These are phyloP conservation scores for Lichtheimia hyalospora DNA, from an alignment of 371 early-diverging fungal genomes.

Conservation along the genomic window DNA sequence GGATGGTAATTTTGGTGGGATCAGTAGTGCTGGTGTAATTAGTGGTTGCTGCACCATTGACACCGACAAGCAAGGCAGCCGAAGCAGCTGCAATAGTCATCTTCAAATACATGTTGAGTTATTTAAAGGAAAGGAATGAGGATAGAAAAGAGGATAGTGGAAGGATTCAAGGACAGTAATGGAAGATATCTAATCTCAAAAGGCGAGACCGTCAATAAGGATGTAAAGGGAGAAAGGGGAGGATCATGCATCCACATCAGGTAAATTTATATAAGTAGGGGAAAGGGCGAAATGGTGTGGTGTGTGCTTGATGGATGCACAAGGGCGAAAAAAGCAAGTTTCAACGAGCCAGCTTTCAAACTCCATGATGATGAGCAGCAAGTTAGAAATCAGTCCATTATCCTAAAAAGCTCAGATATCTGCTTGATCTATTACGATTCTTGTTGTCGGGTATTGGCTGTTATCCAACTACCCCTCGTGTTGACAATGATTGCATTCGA, in stretches of 20 bases:
- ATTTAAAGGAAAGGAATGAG: conserved; percentile 1
- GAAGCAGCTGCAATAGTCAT: conserved; percentile 11
- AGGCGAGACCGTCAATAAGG: background rate
- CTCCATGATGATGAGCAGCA: background rate
- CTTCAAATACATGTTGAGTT: conserved; percentile 12
- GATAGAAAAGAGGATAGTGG: conserved; percentile 12
- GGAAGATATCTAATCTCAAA: background rate
- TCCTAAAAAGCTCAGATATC: too few relatives aligned
- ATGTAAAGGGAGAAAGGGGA: conserved; percentile 5
- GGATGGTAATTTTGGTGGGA: conserved; percentile 26
- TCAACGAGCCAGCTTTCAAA: background rate
- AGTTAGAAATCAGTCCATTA: background rate
- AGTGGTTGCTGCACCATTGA: conserved; percentile 18
- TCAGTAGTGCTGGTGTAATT: conserved; percentile 25
- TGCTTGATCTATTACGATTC: too few relatives aligned
- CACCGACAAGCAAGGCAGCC: conserved; percentile 3
- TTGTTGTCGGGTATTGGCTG: too few relatives aligned
- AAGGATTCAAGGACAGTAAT: conserved; percentile 7
- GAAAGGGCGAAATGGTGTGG: background rate
- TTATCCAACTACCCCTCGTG: too few relatives aligned
- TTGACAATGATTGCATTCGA: too few relatives aligned
- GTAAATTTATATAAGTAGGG: background rate
- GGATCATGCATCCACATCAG: background rate
- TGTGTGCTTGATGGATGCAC: background rate
- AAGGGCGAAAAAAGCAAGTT: background rate